These are phyloP conservation scores for Delitschia confertaspora DNA, from an alignment of 495 filamentous ascomycete species.

Conservation along the genomic window DNA sequence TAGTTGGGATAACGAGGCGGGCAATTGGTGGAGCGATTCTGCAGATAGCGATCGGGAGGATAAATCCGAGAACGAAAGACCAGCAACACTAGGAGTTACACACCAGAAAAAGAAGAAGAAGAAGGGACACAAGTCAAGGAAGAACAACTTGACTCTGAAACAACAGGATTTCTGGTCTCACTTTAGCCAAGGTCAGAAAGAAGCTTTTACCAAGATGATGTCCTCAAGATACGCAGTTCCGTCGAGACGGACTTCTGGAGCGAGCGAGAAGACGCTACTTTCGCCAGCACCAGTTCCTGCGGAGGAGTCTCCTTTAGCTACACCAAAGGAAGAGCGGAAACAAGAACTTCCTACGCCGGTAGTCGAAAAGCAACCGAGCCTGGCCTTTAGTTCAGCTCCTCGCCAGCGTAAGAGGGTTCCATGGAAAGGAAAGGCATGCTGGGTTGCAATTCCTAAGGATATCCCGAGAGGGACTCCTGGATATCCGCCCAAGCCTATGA, in stretches of 20 bases:
- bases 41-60: constrained; percentile 13
- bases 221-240: constrained; percentile 26
- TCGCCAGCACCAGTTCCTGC: constrained; percentile 1
- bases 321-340: background rate
- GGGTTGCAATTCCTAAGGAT: constrained; percentile 28
- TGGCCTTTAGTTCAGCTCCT: constrained; percentile 11
- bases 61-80: constrained; percentile 1
- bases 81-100: background rate
- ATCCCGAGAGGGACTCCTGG: constrained; percentile 24
- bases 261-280: constrained; percentile 12
- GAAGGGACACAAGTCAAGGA: constrained; percentile 28
- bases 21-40: constrained; percentile 29
- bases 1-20: constrained; percentile 23
- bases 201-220: constrained; percentile 30
- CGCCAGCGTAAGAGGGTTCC: constrained; percentile 30
- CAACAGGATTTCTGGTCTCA: constrained; percentile 34
- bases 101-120: background rate
- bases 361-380: constrained; percentile 7
- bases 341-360: constrained; percentile 3
- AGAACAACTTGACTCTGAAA: constrained; percentile 33
- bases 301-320: background rate
- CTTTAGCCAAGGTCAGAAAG: constrained; percentile 23
- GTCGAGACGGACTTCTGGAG: constrained; percentile 16
- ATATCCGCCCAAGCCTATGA: constrained; percentile 48
- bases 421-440: constrained; percentile 32